A percentile compares a stretch with the other conserved stretches of the same genome.
These are phyloP conservation scores for Picochlorum sp. DNA, from an alignment of 139 green algal genomes.

Conservation along the genomic window DNA sequence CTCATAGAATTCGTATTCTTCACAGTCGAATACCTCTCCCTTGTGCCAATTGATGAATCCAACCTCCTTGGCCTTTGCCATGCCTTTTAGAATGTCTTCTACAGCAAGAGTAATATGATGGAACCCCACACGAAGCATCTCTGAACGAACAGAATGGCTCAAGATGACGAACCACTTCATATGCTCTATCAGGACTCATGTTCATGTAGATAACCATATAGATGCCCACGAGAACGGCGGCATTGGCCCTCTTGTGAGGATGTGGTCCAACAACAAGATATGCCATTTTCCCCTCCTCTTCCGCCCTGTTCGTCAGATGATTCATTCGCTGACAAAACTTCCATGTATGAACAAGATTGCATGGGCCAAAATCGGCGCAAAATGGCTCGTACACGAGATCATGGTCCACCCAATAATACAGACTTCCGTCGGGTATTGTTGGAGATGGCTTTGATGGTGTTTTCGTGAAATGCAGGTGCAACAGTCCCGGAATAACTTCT, in stretches of 20 bases:
- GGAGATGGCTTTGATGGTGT: not conserved
- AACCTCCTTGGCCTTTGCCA: conserved; percentile 61
- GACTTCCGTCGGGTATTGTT: not conserved
- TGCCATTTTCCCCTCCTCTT: conserved; percentile 9
- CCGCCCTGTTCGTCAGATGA: conserved; percentile 49
- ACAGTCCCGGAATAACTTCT: conserved; percentile 54
- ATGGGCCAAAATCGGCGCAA: conserved; percentile 83
- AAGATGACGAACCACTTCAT: conserved; percentile 41
- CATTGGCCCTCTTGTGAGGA: conserved; percentile 65
- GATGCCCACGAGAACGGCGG: conserved; percentile 70
- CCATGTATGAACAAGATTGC: conserved; percentile 76
- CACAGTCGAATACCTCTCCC: conserved; percentile 53
- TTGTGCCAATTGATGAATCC: conserved; percentile 71
- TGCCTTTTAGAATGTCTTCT: conserved; percentile 56
- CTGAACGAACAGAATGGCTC: conserved; percentile 74
- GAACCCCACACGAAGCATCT: conserved; percentile 71
- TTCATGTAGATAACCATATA: conserved; percentile 67
- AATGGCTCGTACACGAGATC: conserved; percentile 81
- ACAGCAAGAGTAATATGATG: conserved; percentile 71
- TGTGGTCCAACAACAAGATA: conserved; percentile 58
- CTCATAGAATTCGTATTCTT: conserved; percentile 90
- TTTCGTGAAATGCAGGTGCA: conserved; percentile 41
- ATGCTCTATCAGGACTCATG: conserved; percentile 56
- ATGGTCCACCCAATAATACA: conserved; percentile 32
- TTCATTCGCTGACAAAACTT: conserved; percentile 63